Percentiles rank a stretch among this genome's conserved stretches.
Evolutionary conservation across 768 basidiomycete genomes (phyloP).

Genomic region (Phanerochaete carnosa): DNA sequence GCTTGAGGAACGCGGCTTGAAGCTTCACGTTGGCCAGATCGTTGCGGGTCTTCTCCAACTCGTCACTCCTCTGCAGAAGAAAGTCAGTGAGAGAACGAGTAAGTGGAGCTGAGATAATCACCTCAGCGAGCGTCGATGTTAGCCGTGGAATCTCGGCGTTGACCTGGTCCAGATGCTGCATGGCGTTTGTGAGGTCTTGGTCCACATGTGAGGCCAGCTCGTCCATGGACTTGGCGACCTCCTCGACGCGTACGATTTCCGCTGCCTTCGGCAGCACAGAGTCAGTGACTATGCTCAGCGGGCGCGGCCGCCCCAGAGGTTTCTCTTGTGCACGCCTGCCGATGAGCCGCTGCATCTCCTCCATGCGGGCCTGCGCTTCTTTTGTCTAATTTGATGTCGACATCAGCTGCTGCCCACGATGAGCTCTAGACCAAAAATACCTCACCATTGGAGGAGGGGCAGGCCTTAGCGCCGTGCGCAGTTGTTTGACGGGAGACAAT

Average conservation of each 20-base stretch:
- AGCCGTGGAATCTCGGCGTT: constrained; percentile 22
- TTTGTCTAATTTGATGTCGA: constrained; percentile 45
- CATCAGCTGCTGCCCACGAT: neutral
- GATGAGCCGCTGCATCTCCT: constrained; percentile 81
- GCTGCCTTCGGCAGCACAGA: constrained; percentile 19
- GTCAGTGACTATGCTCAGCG: constrained; percentile 32
- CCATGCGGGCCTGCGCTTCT: constrained; percentile 74
- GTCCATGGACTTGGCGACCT: constrained; percentile 45
- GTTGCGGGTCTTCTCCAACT: constrained; percentile 56
- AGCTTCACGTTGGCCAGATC: constrained; percentile 70
- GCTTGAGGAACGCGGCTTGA: constrained; percentile 78
- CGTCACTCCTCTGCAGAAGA: constrained; percentile 47
- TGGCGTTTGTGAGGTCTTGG: constrained; percentile 45
- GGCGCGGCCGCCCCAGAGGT: constrained; percentile 42
- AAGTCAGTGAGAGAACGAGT: neutral
- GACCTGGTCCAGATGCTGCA: constrained; percentile 54
- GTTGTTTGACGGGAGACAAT: constrained; percentile 54
- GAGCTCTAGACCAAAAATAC: neutral
- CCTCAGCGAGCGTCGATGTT: constrained; percentile 47
- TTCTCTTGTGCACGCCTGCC: constrained; percentile 52
- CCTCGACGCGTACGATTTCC: constrained; percentile 33
- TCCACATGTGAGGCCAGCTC: constrained; percentile 58
- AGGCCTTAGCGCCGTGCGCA: constrained; percentile 38
- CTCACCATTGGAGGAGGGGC: constrained; percentile 40
- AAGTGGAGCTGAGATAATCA: constrained; percentile 46